Evolutionary conservation across 345 rosid species (phyloP), one percentile per base, ranked within the genome.

Genomic region (Diplotaxis tenuifolia): DNA sequence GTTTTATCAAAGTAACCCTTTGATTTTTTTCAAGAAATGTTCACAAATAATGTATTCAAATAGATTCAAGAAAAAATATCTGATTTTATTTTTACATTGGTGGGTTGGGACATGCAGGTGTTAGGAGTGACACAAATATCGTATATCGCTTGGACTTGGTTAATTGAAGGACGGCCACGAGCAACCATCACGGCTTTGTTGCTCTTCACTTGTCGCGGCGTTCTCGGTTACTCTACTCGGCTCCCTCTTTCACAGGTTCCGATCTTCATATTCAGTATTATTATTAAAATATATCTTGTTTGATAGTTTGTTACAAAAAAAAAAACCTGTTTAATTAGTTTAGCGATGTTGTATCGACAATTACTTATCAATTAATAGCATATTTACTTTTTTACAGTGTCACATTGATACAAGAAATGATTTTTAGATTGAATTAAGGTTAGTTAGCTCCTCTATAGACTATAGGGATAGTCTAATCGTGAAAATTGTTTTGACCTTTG

Each of bases 191-290:
- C 97, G 9, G 82, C 96, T 7, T 65, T 87, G 3, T 91, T 95
- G 89, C 87, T 89, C 96, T 92, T 91, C 86, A 91, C 99, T 34
- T 95, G 96, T 83, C 96, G 97, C 0, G 97, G 96, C 49, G 86
- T 89, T 73, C 92, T 95, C 14, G 97, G 99, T 59, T 95, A 87
- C 83, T 73, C 92, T 60, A 92, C 99, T 4, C 99, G 92, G 73
- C 97, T 95, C 53, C 99, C 97, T 19, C 73, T 93, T 49, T 96
- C 98, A 6, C 83, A 85, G 92, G 98, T 92, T 47, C 7, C 12
- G 0, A 5, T 6, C 50, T 6, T 15, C 38, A 58, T 57, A 27
- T 27, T n/a, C n/a, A n/a, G n/a, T n/a, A n/a, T n/a, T n/a, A n/a
- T n/a, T n/a, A n/a, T n/a, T n/a, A n/a, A n/a, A n/a, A n/a, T n/a